phyloP scores from a whole-genome alignment of 352 stramenopile genomes.

The Pythium aphanidermatum region DNA sequence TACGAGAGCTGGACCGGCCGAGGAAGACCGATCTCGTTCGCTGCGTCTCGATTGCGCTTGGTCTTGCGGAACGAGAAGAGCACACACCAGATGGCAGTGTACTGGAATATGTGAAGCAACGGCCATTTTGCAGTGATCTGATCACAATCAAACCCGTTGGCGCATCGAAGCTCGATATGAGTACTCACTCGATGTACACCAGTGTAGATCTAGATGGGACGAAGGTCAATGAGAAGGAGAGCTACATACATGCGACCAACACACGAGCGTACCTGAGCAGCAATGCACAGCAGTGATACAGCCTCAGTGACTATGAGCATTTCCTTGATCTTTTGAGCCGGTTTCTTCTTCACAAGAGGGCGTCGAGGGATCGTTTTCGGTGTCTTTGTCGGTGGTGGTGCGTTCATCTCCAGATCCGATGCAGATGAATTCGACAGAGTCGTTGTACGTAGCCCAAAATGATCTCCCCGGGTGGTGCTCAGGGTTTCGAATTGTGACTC shows the following conservation, averaged over 20 bases:
- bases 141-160: constrained; percentile 46
- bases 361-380: constrained; percentile 5
- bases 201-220: constrained; percentile 55
- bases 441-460: constrained; percentile 1
- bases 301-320: constrained; percentile 43
- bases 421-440: constrained; percentile 9
- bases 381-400: neutral
- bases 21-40: constrained; percentile 5
- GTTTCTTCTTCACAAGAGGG: constrained; percentile 25
- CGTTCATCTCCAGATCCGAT: constrained; percentile 7
- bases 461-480: constrained; percentile 8
- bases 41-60: constrained; percentile 11
- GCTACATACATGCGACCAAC: neutral
- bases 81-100: constrained; percentile 17
- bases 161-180: constrained; percentile 39
- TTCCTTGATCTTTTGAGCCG: constrained; percentile 32
- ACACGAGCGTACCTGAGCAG: constrained; percentile 32
- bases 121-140: constrained; percentile 20
- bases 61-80: constrained; percentile 24
- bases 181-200: constrained; percentile 20
- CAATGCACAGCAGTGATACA: constrained; percentile 32
- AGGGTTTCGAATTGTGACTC: constrained; percentile 18
- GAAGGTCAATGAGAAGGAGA: neutral
- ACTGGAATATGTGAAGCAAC: constrained; percentile 16
- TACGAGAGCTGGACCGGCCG: neutral